phyloP scores from a whole-genome alignment of 108 stramenopile species.

The Stephanodiscus triporus region DNA sequence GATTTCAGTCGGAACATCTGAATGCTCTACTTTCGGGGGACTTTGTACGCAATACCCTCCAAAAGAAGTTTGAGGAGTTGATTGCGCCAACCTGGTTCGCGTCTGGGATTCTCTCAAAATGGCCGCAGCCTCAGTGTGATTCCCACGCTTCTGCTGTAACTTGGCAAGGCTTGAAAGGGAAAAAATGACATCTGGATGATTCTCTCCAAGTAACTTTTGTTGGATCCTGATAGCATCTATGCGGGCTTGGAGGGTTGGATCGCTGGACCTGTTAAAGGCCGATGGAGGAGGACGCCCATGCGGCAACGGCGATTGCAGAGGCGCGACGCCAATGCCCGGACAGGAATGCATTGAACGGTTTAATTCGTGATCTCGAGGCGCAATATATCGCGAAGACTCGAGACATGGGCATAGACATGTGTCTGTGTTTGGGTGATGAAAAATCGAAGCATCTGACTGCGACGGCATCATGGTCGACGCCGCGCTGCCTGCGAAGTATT shows the following conservation, averaged over 20 bases:
- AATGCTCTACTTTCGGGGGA: not conserved
- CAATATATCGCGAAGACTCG: not conserved
- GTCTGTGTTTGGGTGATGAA: not conserved
- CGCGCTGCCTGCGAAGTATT: not conserved
- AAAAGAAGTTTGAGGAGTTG: slow-evolving; percentile 1
- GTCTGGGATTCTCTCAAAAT: slow-evolving; percentile 32
- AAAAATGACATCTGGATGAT: slow-evolving; percentile 62
- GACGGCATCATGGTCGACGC: slow-evolving; percentile 1
- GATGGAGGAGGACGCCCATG: not conserved
- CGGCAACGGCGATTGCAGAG: not conserved
- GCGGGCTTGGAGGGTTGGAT: slow-evolving; percentile 41
- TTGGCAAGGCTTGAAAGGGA: slow-evolving; percentile 45
- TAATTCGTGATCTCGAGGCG: not conserved
- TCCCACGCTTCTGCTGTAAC: slow-evolving; percentile 26
- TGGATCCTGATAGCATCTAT: slow-evolving; percentile 47
- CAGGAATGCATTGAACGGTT: not conserved
- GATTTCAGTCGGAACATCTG: slow-evolving; percentile 27
- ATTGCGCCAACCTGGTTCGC: slow-evolving; percentile 28
- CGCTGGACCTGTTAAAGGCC: not conserved
- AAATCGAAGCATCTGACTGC: not conserved
- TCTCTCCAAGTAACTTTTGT: slow-evolving; percentile 43
- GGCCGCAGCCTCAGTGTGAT: slow-evolving; percentile 20
- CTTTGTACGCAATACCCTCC: not conserved
- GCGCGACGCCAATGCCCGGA: not conserved
- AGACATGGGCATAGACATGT: not conserved